phyloP scores from a whole-genome alignment of 164 flowering plant species.

The Tetracentron sinense region DNA sequence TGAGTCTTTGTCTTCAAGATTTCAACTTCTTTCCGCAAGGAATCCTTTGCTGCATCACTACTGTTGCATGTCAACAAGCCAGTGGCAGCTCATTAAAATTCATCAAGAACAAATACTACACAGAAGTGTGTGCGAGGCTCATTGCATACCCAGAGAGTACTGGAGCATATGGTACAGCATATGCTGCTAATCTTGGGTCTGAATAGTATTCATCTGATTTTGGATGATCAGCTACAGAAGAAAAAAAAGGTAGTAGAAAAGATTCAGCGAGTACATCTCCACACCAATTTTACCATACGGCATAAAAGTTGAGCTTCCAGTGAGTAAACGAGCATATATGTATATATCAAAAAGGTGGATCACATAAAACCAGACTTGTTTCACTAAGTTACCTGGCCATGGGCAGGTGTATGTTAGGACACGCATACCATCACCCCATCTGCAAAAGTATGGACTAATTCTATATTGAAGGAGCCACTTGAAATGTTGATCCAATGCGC shows the following conservation, averaged over 20 bases:
- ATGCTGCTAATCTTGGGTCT: conserved; percentile 89
- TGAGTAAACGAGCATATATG: neutral
- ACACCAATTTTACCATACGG: neutral
- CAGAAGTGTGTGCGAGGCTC: conserved; percentile 10
- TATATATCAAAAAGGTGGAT: neutral
- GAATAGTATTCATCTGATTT: conserved; percentile 88
- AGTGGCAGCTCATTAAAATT: conserved; percentile 20
- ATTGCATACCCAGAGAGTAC: conserved; percentile 56
- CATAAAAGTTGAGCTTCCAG: neutral
- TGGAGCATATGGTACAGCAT: conserved; percentile 81
- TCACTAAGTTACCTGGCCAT: conserved; percentile 72
- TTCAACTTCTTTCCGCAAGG: conserved; percentile 70
- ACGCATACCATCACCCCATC: conserved; percentile 95
- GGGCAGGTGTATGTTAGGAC: conserved; percentile 91
- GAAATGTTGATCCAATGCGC: conserved; percentile 76
- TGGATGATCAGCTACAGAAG: conserved; percentile 72
- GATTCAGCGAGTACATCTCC: neutral
- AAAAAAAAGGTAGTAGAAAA: neutral
- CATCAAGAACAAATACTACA: conserved; percentile 6
- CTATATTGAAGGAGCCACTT: conserved; percentile 94
- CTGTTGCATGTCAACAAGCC: conserved; percentile 40
- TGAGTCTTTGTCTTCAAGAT: conserved; percentile 71
- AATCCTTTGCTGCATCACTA: conserved; percentile 53
- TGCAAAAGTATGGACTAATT: conserved; percentile 92
- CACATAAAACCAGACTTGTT: neutral